Base-by-base conservation (phyloP, 495 filamentous ascomycete genomes). In the Xylaria cubensis region DNA sequence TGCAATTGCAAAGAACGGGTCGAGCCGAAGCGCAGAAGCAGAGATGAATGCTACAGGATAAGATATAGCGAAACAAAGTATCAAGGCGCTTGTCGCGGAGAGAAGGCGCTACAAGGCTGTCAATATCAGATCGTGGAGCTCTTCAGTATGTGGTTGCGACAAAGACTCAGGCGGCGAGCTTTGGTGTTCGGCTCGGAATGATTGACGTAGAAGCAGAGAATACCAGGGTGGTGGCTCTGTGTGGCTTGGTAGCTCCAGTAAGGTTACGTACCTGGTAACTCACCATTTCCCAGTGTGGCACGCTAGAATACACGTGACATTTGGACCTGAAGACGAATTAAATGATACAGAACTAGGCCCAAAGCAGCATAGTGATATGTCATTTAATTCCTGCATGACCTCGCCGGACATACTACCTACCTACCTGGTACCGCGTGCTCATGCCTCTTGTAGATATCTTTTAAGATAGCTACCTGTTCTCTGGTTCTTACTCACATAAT, bases 1-100 rank as follows among this genome's bases (percentile, higher is more conserved):
- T 36, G 34, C 4, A 29, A 70, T 69, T 75, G 73, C 59, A 67
- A 72, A 62, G 70, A 72, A 70, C 29, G 63, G 56, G 41, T 65
- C 64, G 39, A 61, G 50, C 66, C 13, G 61, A 19, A 64, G 61
- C 39, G 39, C 61, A 64, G 61, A 42, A 41, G 66, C 66, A 69
- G 55, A 42, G 21, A 24, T 17, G 56, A 36, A 51, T 48, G 42
- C 66, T 55, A 29, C 34, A 71, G 50, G 70, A 74, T 72, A 70
- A 70, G 39, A 21, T 56, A 4, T 36, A 59, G 44, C 48, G 41
- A 46, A 65, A 65, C 63, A 65, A 50, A 26, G 13, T 21, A 4
- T 46, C 4, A 24, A 39, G 19, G 41, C 44, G 39, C 64, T 39
- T 53, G 64, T 51, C 19, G 46, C 64, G 15, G 44, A 67, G 46